phyloP scores from a whole-genome alignment of 2,329 filamentous ascomycete genomes.

The Calonectria pseudoreteaudii region DNA sequence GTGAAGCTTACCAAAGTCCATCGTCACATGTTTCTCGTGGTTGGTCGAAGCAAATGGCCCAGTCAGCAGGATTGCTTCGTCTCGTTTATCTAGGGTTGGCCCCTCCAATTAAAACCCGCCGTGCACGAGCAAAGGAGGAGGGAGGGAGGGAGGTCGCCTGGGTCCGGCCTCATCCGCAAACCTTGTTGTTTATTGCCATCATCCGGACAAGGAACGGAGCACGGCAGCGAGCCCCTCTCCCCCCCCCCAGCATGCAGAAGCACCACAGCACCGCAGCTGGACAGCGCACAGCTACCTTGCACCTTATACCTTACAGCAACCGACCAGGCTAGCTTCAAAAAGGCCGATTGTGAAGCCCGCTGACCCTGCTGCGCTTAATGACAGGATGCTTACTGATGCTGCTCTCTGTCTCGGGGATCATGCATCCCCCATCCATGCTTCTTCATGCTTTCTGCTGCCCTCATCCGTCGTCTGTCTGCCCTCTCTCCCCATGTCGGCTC shows the following conservation, averaged over 20 bases:
- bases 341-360: not conserved
- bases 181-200: not conserved
- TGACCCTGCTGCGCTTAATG: not conserved
- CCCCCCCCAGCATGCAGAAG: not conserved
- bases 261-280: not conserved
- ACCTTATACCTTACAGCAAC: not conserved
- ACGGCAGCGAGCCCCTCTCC: not conserved
- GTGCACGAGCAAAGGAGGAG: not conserved
- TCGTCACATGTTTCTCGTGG: not conserved
- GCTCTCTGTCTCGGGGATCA: conserved; percentile 18
- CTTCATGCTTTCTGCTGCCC: not conserved
- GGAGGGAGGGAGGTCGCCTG: not conserved
- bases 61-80: conserved; percentile 1
- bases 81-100: conserved; percentile 6
- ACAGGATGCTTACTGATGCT: conserved; percentile 28
- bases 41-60: not conserved
- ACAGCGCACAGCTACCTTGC: not conserved
- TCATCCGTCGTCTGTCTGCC: not conserved
- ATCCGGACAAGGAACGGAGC: not conserved
- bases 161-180: not conserved
- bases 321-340: not conserved
- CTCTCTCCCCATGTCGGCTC: not conserved
- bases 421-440: not conserved
- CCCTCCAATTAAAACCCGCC: conserved; percentile 6
- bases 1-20: not conserved